Evolutionary conservation across 139 green algal genomes (phyloP).

Genomic region (Auxenochlorella protothecoides): DNA sequence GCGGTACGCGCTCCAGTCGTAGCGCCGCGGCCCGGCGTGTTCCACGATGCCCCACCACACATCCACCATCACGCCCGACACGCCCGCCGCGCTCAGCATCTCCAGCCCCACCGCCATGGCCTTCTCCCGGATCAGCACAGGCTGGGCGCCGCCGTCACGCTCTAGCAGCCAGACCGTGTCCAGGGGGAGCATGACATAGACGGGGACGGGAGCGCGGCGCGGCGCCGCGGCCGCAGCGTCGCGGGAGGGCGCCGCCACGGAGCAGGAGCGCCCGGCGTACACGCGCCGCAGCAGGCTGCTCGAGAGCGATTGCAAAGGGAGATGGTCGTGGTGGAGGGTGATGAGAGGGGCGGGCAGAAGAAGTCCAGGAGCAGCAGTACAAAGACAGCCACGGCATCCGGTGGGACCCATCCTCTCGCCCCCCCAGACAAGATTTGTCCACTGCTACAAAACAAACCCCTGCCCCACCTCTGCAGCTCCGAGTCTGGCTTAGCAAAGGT

Average conservation of each 20-base stretch:
- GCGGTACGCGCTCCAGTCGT: constrained; percentile 80
- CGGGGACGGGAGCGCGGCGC: constrained; percentile 4
- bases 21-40: constrained; percentile 50
- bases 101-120: constrained; percentile 69
- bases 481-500: constrained; percentile 17
- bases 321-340: too few species aligned
- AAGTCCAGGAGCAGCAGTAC: too few species aligned
- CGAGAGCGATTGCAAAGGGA: too few species aligned
- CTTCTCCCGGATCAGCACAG: constrained; percentile 73
- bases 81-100: constrained; percentile 66
- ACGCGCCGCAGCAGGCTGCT: too few species aligned
- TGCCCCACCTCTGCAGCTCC: constrained; percentile 8
- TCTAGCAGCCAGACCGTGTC: constrained; percentile 94
- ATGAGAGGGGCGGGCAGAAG: not conserved
- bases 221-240: too few species aligned
- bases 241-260: not conserved
- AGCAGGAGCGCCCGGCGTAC: not conserved
- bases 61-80: constrained; percentile 88
- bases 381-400: too few species aligned
- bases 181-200: constrained; percentile 98
- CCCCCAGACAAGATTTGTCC: too few species aligned
- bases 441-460: not conserved
- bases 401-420: too few species aligned
- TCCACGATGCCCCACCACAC: constrained; percentile 88
- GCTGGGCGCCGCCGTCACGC: constrained; percentile 15